Conservation (phyloP, 23 red algal species). For the Agarophyton chilense region DNA sequence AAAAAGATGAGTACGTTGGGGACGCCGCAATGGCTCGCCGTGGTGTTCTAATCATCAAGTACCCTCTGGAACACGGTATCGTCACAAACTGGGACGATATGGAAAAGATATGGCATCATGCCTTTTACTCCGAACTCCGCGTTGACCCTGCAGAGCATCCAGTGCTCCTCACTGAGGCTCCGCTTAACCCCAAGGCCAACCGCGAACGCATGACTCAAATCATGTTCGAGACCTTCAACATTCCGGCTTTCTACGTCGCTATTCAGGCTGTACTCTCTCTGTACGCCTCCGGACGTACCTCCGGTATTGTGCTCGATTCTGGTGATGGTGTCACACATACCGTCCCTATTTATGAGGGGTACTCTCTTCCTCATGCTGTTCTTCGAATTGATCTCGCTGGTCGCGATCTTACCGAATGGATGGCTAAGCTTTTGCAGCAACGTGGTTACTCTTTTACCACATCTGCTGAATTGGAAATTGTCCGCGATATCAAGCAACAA, state of each 20-base stretch:
- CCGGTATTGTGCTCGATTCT: constrained; percentile 98
- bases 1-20: constrained; percentile 99
- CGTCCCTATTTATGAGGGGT: constrained; percentile 99
- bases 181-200: constrained; percentile 98
- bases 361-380: constrained; percentile 95
- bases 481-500: constrained; percentile 99
- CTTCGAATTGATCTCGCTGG: constrained; percentile 98
- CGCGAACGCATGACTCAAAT: constrained; percentile 98
- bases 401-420: constrained; percentile 92
- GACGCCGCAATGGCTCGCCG: constrained; percentile 95
- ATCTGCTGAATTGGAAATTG: constrained; percentile 99
- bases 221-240: constrained; percentile 99
- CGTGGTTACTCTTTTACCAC: constrained; percentile 99
- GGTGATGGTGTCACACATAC: constrained; percentile 99
- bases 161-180: constrained; percentile 96
- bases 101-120: constrained; percentile 99
- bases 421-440: constrained; percentile 96
- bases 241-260: constrained; percentile 98
- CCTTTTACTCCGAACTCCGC: constrained; percentile 98
- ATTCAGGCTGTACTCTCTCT: constrained; percentile 99
- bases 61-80: constrained; percentile 99
- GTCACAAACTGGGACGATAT: constrained; percentile 99
- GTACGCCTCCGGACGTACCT: constrained; percentile 98
- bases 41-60: constrained; percentile 98
- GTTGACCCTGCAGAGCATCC: constrained; percentile 96